Conservation (phyloP, 176 grass and related monocot genomes). For the Oryza longistaminata region DNA sequence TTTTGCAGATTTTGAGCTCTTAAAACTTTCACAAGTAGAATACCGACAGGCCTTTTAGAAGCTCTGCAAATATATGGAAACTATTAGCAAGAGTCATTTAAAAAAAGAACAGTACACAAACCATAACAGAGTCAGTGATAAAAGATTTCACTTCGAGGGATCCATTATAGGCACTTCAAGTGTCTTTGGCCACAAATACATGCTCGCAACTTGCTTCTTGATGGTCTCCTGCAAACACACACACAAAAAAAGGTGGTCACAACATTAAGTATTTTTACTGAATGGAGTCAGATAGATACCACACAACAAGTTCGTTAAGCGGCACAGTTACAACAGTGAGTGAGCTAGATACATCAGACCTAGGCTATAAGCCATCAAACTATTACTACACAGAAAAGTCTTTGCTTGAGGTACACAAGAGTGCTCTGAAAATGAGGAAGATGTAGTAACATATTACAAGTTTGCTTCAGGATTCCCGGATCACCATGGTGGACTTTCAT, state of each 20-base stretch:
- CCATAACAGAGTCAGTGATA: constrained; percentile 13
- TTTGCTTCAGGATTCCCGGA: no score
- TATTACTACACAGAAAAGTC: no score
- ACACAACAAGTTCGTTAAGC: neutral
- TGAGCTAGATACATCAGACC: no score
- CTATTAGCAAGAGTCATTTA: constrained; percentile 10
- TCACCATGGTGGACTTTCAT: no score
- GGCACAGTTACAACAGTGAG: neutral
- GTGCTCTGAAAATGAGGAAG: neutral
- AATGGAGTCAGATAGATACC: constrained; percentile 11
- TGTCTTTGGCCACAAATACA: constrained; percentile 95
- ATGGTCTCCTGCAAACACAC: constrained; percentile 71
- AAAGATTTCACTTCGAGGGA: constrained; percentile 66
- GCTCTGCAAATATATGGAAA: constrained; percentile 57
- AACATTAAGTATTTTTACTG: constrained; percentile 26
- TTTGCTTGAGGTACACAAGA: neutral
- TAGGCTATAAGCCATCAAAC: neutral
- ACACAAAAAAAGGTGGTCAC: neutral
- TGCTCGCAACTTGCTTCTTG: constrained; percentile 85
- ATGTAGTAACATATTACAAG: constrained; percentile 13
- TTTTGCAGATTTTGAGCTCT: constrained; percentile 70
- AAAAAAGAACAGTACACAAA: neutral
- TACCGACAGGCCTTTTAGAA: constrained; percentile 75
- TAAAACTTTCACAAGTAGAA: constrained; percentile 74
- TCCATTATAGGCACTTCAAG: constrained; percentile 89